phyloP scores from a whole-genome alignment of 768 basidiomycete genomes.

The Trametes cingulata region DNA sequence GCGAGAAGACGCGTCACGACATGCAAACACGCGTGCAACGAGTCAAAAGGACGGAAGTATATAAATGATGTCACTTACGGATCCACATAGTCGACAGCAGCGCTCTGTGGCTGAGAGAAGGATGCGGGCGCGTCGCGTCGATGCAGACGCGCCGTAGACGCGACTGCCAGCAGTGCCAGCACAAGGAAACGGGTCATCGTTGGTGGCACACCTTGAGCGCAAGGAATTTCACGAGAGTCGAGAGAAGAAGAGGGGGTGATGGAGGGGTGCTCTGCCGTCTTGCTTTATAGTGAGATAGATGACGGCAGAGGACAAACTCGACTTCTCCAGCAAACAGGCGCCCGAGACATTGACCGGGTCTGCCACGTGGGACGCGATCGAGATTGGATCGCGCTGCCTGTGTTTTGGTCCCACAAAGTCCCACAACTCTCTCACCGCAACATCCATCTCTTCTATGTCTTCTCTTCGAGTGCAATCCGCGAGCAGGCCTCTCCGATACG shows the following conservation, averaged over 20 bases:
- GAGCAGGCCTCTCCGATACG: too few relatives aligned
- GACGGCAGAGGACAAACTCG: constrained; percentile 1
- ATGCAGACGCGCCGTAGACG: constrained; percentile 5
- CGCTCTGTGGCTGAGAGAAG: constrained; percentile 33
- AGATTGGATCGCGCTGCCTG: neutral
- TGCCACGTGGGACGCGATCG: neutral
- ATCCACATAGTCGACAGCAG: constrained; percentile 47
- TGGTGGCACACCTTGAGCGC: neutral
- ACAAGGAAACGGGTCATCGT: neutral
- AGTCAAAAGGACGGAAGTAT: too few relatives aligned
- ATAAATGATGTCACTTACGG: constrained; percentile 43
- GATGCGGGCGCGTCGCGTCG: constrained; percentile 15
- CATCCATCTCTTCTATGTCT: neutral
- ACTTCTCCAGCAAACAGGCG: neutral
- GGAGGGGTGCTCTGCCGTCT: neutral
- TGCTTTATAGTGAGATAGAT: neutral
- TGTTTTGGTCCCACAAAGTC: constrained; percentile 2
- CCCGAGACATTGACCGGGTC: neutral
- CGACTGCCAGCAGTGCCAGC: neutral
- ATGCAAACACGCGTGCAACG: too few relatives aligned
- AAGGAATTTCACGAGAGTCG: too few relatives aligned
- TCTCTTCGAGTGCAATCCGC: too few relatives aligned
- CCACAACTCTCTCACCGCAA: neutral
- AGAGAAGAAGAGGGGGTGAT: neutral
- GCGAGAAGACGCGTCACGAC: too few relatives aligned